Evolutionary conservation across 177 flowering plant genomes (phyloP).

Genomic region (Tripterygium wilfordii): DNA sequence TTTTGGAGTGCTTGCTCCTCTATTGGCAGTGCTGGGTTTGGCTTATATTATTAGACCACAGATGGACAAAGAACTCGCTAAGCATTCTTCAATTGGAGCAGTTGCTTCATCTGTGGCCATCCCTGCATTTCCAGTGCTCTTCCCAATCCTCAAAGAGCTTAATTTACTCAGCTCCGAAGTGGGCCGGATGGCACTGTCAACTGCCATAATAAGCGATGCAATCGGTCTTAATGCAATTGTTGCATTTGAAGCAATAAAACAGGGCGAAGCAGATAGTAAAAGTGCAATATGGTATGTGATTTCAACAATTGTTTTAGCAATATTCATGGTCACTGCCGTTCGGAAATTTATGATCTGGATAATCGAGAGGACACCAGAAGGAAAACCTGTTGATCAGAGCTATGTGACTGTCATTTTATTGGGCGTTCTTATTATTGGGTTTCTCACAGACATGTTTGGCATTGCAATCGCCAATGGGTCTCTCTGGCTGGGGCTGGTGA

Average conservation of each 20-base stretch:
- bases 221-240: slow-evolving; percentile 19
- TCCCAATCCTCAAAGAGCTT: slow-evolving; percentile 39
- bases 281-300: slow-evolving; percentile 22
- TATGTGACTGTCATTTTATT: slow-evolving; percentile 30
- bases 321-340: slow-evolving; percentile 5
- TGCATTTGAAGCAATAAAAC: slow-evolving; percentile 33
- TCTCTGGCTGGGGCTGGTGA: slow-evolving; percentile 47
- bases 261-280: slow-evolving; percentile 12
- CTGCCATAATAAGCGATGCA: slow-evolving; percentile 26
- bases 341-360: slow-evolving; percentile 32
- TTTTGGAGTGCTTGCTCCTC: slow-evolving; percentile 26
- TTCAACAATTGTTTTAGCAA: slow-evolving; percentile 7
- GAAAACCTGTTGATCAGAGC: slow-evolving; percentile 32
- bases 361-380: slow-evolving; percentile 35
- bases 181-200: slow-evolving; percentile 40
- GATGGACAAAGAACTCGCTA: slow-evolving; percentile 16
- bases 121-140: slow-evolving; percentile 44
- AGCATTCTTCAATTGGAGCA: slow-evolving; percentile 21
- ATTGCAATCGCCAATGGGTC: slow-evolving; percentile 47
- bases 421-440: slow-evolving; percentile 31
- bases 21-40: neutral
- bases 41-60: slow-evolving; percentile 6
- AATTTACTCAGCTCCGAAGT: slow-evolving; percentile 60
- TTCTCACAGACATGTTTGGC: slow-evolving; percentile 44
- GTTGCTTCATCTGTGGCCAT: slow-evolving; percentile 25